phyloP scores from a whole-genome alignment of 2,329 filamentous ascomycete genomes.

The Beauveria caledonica region DNA sequence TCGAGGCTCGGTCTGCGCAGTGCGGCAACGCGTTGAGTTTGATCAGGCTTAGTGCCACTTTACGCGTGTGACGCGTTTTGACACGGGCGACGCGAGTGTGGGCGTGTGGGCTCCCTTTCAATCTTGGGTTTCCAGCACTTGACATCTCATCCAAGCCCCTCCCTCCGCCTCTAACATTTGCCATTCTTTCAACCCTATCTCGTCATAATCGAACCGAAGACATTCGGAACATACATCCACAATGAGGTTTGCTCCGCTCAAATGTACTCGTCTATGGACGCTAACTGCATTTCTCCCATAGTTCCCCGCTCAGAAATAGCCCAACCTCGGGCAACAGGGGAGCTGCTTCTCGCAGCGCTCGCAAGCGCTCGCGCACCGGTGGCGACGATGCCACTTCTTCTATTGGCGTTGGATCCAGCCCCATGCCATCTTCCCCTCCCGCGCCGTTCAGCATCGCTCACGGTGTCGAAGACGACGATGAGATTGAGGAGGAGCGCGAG shows the following conservation, averaged over 20 bases:
- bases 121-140: background rate
- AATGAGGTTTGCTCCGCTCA: constrained; percentile 6
- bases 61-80: constrained; percentile 28
- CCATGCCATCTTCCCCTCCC: constrained; percentile 59
- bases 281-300: constrained; percentile 26
- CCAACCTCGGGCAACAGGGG: constrained; percentile 80
- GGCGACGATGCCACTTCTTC: constrained; percentile 46
- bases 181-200: background rate
- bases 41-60: constrained; percentile 32
- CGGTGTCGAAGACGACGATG: constrained; percentile 61
- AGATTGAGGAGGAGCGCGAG: constrained; percentile 63
- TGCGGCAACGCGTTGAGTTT: constrained; percentile 16
- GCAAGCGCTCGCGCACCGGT: constrained; percentile 47
- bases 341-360: constrained; percentile 39
- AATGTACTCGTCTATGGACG: background rate
- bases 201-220: background rate
- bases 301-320: constrained; percentile 74
- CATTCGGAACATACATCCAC: background rate
- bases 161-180: background rate
- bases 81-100: constrained; percentile 1
- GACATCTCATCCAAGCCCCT: background rate
- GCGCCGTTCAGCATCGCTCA: constrained; percentile 54
- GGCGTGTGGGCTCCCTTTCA: constrained; percentile 10
- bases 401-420: constrained; percentile 46
- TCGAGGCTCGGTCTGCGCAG: background rate